These are phyloP conservation scores for Lobulomyces angularis DNA, from an alignment of 192 early-diverging fungal species.

Conservation along the genomic window DNA sequence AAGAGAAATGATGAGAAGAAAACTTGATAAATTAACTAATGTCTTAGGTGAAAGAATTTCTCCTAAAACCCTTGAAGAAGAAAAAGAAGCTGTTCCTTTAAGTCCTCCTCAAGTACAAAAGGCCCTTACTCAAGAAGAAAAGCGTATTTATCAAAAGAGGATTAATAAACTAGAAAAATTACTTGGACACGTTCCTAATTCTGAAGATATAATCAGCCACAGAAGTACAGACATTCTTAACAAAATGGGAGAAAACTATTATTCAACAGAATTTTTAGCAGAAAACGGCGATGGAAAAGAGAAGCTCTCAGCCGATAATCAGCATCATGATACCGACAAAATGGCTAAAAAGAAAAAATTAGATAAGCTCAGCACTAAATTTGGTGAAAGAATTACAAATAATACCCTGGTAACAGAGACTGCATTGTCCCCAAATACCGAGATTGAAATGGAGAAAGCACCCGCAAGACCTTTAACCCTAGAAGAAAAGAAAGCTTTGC, in stretches of 20 bases:
- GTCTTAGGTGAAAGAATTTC: conserved; percentile 31
- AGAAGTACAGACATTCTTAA: too few species aligned
- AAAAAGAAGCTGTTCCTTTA: not conserved
- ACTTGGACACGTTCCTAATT: too few species aligned
- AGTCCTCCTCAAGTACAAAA: conserved; percentile 8
- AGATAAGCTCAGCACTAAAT: conserved; percentile 28
- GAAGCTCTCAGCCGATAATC: not conserved
- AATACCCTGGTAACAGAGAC: conserved; percentile 8
- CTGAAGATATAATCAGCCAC: too few species aligned
- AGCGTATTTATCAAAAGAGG: conserved; percentile 16
- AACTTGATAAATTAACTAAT: conserved; percentile 29
- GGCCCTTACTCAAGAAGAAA: conserved; percentile 20
- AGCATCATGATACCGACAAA: not conserved
- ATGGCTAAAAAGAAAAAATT: conserved; percentile 22
- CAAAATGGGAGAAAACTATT: too few species aligned
- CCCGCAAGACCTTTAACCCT: conserved; percentile 16
- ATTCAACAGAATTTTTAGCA: too few species aligned
- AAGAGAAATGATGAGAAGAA: too few species aligned
- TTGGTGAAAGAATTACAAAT: conserved; percentile 28
- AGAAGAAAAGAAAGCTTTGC: conserved; percentile 16
- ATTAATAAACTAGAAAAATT: conserved; percentile 24
- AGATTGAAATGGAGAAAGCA: conserved; percentile 4
- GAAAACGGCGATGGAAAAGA: too few species aligned
- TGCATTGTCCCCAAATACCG: not conserved
- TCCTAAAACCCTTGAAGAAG: conserved; percentile 11